phyloP scores from a whole-genome alignment of 1,139 yeast species.

The Yamadazyma sp. region DNA sequence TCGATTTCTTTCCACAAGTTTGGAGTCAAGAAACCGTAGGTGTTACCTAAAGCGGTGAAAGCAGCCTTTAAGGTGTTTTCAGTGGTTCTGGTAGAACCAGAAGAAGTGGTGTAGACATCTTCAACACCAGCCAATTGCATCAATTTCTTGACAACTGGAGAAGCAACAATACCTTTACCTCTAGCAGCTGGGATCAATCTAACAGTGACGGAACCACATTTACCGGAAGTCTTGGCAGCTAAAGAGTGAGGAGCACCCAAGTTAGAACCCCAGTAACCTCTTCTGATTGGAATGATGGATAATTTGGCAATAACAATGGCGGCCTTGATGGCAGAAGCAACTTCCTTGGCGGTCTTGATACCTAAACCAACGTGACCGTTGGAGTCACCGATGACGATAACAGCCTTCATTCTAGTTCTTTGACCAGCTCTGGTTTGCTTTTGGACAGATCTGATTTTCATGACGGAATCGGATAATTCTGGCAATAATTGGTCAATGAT shows the following conservation, averaged over 20 bases:
- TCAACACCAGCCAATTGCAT: conserved; percentile 99
- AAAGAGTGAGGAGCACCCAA: conserved; percentile 99
- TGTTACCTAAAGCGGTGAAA: conserved; percentile 98
- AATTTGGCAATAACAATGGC: conserved; percentile 99
- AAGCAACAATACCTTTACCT: conserved; percentile 99
- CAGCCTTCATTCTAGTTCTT: conserved; percentile 99
- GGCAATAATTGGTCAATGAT: conserved; percentile 97
- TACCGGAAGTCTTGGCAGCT: conserved; percentile 97
- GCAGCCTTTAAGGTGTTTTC: conserved; percentile 99
- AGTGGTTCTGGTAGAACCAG: conserved; percentile 99
- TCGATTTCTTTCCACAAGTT: conserved; percentile 93
- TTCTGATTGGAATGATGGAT: conserved; percentile 98
- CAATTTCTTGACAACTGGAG: conserved; percentile 99
- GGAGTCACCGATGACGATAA: conserved; percentile 98
- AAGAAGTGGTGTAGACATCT: conserved; percentile 98
- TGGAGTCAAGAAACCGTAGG: conserved; percentile 99
- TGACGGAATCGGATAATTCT: conserved; percentile 95
- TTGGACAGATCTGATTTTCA: conserved; percentile 99
- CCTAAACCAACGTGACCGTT: conserved; percentile 99
- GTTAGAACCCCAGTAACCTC: conserved; percentile 99
- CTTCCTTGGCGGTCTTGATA: conserved; percentile 99
- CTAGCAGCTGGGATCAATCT: conserved; percentile 99
- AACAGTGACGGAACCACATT: conserved; percentile 98
- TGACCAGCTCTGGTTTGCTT: conserved; percentile 99
- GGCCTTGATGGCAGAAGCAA: conserved; percentile 99